A percentile compares a stretch with the other conserved stretches of the same genome.
Evolutionary conservation across 176 grass and related monocot species (phyloP).

Genomic region (Phragmites australis): DNA sequence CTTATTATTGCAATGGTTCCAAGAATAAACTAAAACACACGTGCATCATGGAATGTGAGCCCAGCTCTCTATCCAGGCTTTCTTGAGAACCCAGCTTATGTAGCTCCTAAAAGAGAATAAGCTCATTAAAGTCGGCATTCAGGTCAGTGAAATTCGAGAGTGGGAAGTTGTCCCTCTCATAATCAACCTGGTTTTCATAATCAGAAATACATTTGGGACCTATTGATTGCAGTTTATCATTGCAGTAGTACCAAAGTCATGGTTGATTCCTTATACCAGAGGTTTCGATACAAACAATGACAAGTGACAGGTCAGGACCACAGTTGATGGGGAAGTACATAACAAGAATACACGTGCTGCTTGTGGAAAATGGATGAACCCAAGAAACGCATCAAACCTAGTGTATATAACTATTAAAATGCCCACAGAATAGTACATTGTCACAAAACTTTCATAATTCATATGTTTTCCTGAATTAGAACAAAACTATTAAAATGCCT

Average conservation of each 20-base stretch:
- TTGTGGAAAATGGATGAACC: background rate
- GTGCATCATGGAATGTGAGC: background rate
- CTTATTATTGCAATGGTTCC: background rate
- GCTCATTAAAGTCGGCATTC: background rate
- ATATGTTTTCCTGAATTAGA: conserved; percentile 22
- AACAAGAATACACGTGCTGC: background rate
- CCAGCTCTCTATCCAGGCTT: background rate
- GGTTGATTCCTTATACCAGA: conserved; percentile 25
- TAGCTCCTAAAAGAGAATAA: conserved; percentile 25
- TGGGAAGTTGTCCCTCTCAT: conserved; percentile 32
- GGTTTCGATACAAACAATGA: conserved; percentile 40
- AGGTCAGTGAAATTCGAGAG: conserved; percentile 8
- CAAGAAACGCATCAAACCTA: background rate
- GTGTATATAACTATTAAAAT: background rate
- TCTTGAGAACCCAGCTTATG: conserved; percentile 8
- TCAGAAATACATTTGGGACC: conserved; percentile 2
- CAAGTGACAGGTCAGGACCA: conserved; percentile 34
- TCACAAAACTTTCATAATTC: conserved; percentile 19
- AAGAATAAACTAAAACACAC: background rate
- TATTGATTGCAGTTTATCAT: conserved; percentile 49
- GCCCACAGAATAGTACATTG: background rate
- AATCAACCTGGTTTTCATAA: conserved; percentile 10
- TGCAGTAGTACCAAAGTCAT: conserved; percentile 39
- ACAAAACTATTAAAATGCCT: background rate
- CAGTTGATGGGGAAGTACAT: conserved; percentile 22